Conservation (phyloP, 305 asterid genomes). For the Petunia hybrid region DNA sequence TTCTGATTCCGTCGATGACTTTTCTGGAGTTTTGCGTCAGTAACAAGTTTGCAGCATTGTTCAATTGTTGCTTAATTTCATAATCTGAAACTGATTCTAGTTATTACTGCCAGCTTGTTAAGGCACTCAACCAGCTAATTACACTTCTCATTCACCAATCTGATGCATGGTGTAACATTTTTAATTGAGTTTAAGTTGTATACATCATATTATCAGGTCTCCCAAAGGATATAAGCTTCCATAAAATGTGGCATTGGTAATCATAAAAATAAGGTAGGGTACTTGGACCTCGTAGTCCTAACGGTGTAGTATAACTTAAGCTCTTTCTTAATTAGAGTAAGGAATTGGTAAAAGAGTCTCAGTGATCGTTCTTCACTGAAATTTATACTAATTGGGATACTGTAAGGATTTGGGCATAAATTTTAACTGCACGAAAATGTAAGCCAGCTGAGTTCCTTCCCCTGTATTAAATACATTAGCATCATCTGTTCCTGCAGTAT, state of each 20-base stretch:
- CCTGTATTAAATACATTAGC: background rate
- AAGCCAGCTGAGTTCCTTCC: background rate
- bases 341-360: background rate
- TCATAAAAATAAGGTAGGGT: too few species aligned
- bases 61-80: slow-evolving; percentile 9
- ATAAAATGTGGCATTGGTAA: too few species aligned
- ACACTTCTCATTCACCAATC: background rate
- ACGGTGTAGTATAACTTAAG: too few species aligned
- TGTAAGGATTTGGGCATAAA: background rate
- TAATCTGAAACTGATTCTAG: slow-evolving; percentile 8
- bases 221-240: too few species aligned
- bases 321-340: too few species aligned
- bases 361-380: background rate
- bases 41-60: background rate
- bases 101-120: background rate
- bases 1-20: background rate
- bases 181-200: background rate
- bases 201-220: too few species aligned
- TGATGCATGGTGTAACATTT: background rate
- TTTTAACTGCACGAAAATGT: background rate
- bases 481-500: background rate
- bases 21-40: background rate
- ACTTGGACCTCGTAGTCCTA: too few species aligned
- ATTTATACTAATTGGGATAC: background rate
- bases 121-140: slow-evolving; percentile 17